These are phyloP conservation scores for Aspergillus hancockii DNA, from an alignment of 495 filamentous ascomycete genomes.

Conservation along the genomic window DNA sequence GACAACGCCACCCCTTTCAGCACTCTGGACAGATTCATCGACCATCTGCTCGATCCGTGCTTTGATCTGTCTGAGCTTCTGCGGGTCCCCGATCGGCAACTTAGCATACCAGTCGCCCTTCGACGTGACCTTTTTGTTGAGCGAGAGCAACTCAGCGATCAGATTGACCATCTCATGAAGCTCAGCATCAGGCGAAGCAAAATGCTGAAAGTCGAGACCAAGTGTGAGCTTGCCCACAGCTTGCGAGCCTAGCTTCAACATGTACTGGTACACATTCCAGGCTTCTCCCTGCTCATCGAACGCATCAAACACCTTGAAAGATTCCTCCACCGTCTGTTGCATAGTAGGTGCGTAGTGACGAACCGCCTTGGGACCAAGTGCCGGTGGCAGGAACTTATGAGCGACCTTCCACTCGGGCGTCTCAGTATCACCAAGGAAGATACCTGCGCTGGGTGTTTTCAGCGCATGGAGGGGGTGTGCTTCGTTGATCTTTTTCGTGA, in stretches of 20 bases:
- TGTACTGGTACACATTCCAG: constrained; percentile 61
- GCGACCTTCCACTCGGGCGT: constrained; percentile 45
- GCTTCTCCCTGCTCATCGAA: constrained; percentile 48
- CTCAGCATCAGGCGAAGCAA: constrained; percentile 40
- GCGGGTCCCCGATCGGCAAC: constrained; percentile 54
- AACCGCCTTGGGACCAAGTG: constrained; percentile 54
- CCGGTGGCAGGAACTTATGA: constrained; percentile 59
- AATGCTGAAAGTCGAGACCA: constrained; percentile 54
- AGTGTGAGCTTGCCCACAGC: constrained; percentile 53
- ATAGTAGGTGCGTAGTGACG: constrained; percentile 57
- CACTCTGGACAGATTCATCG: constrained; percentile 37
- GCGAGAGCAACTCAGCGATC: constrained; percentile 42
- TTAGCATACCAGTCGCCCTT: constrained; percentile 50
- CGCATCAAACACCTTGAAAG: constrained; percentile 54
- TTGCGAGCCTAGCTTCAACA: constrained; percentile 58
- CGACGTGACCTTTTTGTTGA: constrained; percentile 55
- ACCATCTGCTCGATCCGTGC: constrained; percentile 34
- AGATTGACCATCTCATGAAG: constrained; percentile 40
- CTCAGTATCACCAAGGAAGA: constrained; percentile 57
- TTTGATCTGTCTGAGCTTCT: constrained; percentile 32
- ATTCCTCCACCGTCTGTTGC: constrained; percentile 44
- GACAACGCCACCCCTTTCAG: constrained; percentile 29
- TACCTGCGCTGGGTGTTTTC: constrained; percentile 44
- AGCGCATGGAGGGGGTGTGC: constrained; percentile 50
- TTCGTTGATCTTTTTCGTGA: constrained; percentile 53